Percentiles rank a stretch among this genome's conserved stretches.
Evolutionary conservation across 2,329 filamentous ascomycete species (phyloP).

Genomic region (Elsinoe arachidis): DNA sequence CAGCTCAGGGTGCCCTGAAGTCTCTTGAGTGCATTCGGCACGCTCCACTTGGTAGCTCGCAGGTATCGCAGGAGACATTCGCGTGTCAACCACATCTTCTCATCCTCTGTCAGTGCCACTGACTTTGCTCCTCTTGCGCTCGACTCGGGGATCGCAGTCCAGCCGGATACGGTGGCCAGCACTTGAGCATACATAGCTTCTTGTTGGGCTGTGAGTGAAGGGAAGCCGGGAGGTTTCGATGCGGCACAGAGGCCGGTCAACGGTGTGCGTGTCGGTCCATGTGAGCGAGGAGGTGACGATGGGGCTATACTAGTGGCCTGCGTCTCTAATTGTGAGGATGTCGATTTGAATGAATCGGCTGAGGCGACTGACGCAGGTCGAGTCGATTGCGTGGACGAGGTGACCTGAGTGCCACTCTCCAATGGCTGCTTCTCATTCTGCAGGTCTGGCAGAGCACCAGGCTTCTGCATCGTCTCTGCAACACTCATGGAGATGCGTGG

Average conservation of each 20-base stretch:
- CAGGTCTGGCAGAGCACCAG: not conserved
- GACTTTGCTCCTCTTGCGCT: constrained; percentile 48
- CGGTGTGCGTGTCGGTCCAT: constrained; percentile 27
- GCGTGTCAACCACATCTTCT: constrained; percentile 82
- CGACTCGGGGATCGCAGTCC: constrained; percentile 61
- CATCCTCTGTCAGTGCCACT: constrained; percentile 63
- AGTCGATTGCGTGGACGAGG: constrained; percentile 9
- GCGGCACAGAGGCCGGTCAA: constrained; percentile 33
- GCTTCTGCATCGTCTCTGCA: constrained; percentile 3
- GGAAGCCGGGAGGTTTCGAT: constrained; percentile 48
- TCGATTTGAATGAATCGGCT: constrained; percentile 21
- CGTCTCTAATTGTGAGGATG: constrained; percentile 20
- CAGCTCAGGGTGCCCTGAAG: constrained; percentile 73
- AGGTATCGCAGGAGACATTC: constrained; percentile 92
- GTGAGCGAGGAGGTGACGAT: constrained; percentile 16
- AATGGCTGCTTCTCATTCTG: constrained; percentile 10
- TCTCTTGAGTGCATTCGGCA: constrained; percentile 67
- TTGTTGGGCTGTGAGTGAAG: constrained; percentile 65
- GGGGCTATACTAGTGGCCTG: constrained; percentile 18
- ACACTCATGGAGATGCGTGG: not conserved
- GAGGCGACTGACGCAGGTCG: constrained; percentile 16
- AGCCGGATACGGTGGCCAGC: constrained; percentile 59
- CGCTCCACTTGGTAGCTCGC: constrained; percentile 84
- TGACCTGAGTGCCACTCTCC: not conserved
- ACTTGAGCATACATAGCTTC: constrained; percentile 71